Percentiles rank a stretch among this genome's conserved stretches.
phyloP scores from a whole-genome alignment of 2,329 filamentous ascomycete species.

The Cercospora sojina region DNA sequence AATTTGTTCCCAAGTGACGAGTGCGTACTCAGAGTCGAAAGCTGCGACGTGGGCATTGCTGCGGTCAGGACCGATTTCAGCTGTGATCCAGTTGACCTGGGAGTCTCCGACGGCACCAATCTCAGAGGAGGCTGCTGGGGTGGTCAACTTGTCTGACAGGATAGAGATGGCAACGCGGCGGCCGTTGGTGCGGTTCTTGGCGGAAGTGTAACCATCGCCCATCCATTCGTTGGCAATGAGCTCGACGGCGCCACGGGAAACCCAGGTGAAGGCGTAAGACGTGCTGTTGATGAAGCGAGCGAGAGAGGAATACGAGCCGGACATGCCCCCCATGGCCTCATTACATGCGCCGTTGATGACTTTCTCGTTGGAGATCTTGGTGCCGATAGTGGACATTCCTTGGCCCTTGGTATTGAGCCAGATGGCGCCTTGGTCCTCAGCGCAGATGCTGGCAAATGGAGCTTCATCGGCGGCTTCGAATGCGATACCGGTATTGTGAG shows the following conservation, averaged over 20 bases:
- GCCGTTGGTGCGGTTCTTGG: conserved; percentile 55
- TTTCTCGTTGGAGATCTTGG: conserved; percentile 64
- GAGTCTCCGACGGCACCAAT: conserved; percentile 56
- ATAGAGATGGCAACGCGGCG: conserved; percentile 61
- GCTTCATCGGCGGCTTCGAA: conserved; percentile 59
- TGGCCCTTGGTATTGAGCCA: conserved; percentile 63
- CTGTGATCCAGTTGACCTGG: conserved; percentile 62
- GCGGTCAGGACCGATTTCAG: conserved; percentile 49
- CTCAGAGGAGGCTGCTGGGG: conserved; percentile 54
- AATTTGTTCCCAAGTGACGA: conserved; percentile 63
- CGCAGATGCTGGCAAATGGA: conserved; percentile 60
- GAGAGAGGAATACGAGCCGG: conserved; percentile 60
- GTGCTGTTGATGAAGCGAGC: conserved; percentile 53
- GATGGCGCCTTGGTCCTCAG: conserved; percentile 63
- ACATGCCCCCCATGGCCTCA: conserved; percentile 62
- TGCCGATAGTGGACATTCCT: conserved; percentile 53
- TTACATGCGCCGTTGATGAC: conserved; percentile 59
- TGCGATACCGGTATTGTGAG: conserved; percentile 64
- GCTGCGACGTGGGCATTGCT: conserved; percentile 60
- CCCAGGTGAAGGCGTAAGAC: conserved; percentile 62
- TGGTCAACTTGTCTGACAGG: conserved; percentile 59
- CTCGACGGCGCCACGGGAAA: conserved; percentile 59
- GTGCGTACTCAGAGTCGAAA: conserved; percentile 53
- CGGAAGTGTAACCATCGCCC: conserved; percentile 56
- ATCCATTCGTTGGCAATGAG: conserved; percentile 59